Conservation (phyloP, 2,329 filamentous ascomycete species). For the Calonectria pteridis region DNA sequence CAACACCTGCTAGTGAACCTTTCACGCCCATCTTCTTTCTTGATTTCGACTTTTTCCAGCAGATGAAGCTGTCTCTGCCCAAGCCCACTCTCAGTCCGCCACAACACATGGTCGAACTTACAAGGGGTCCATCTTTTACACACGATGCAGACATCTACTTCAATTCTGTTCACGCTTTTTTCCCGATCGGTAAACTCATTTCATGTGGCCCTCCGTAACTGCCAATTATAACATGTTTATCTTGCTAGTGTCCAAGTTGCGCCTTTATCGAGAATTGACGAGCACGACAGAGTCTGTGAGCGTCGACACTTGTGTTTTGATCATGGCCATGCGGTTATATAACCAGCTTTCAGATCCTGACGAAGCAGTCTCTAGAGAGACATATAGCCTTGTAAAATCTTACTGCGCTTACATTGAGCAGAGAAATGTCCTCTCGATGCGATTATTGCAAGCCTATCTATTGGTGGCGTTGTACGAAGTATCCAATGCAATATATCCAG, state of each 20-base stretch:
- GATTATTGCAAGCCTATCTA: conserved; percentile 9
- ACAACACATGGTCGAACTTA: not conserved
- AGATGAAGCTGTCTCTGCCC: not conserved
- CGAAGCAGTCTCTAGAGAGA: not conserved
- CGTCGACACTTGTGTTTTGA: not conserved
- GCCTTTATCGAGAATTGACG: conserved; percentile 1
- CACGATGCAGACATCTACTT: conserved; percentile 10
- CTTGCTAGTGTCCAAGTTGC: conserved; percentile 14
- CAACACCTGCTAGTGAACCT: not conserved
- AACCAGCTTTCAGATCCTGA: not conserved
- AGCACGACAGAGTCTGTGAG: not conserved
- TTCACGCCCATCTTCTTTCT: conserved; percentile 1
- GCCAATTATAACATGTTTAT: too few species aligned
- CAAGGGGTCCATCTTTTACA: not conserved
- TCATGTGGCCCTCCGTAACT: too few species aligned
- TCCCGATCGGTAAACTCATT: conserved; percentile 7
- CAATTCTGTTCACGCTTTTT: conserved; percentile 4
- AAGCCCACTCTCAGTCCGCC: not conserved
- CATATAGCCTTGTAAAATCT: not conserved
- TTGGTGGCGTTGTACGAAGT: conserved; percentile 15
- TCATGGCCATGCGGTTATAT: conserved; percentile 65
- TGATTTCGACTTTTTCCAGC: not conserved
- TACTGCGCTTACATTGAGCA: not conserved
- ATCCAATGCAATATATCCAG: conserved; percentile 9
- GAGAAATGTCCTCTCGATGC: not conserved